Evolutionary conservation across 139 green algal genomes (phyloP), one percentile per base, ranked within the genome.

Genomic region (Chlorella sorokiniana): DNA sequence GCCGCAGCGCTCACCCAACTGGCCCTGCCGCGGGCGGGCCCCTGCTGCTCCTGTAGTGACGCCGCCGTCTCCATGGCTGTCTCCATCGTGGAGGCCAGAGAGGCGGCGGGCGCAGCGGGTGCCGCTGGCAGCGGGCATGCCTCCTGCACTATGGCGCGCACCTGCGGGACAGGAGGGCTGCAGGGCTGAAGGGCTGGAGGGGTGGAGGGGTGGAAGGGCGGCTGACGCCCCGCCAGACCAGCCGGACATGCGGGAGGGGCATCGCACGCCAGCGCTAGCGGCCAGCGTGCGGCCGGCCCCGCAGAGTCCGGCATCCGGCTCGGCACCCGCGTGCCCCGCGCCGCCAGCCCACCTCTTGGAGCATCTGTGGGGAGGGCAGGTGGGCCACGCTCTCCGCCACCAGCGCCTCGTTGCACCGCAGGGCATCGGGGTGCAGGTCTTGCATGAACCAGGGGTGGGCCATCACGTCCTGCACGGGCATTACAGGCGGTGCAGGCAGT

Each of bases 371-470:
- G 0, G 74, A 56, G 1, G 56, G 74, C 74, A 69, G 74, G 74
- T 81, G 70, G 54, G 74, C 56, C 3, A 68, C 38, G 56, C 56
- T 71, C 27, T 69, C 94, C 78, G 56, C 56, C 56, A 88, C 70
- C 8, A 88, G 40, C 20, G 56, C n/a, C 31, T 88, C 83, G 78
- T 88, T 88, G 72, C 85, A 88, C 14, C 16, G 31, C n/a, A 88
- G 56, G 16, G 69, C 78, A 10, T 69, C 78, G 10, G 76, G 83
- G 23, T 69, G 54, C 52, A 88, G 93, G 31, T 35, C 59, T 61
- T 59, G 94, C 40, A 84, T 67, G 86, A 95, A 98, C 94, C 94
- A 99, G n/a, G 91, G 89, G 76, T 96, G 92, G 37, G 73, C 2
- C 72, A 86, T 61, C 67, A 98, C 93, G 69, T 93, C 87, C 27